Evolutionary conservation across 345 rosid species (phyloP).

Genomic region (Geranium brycei): DNA sequence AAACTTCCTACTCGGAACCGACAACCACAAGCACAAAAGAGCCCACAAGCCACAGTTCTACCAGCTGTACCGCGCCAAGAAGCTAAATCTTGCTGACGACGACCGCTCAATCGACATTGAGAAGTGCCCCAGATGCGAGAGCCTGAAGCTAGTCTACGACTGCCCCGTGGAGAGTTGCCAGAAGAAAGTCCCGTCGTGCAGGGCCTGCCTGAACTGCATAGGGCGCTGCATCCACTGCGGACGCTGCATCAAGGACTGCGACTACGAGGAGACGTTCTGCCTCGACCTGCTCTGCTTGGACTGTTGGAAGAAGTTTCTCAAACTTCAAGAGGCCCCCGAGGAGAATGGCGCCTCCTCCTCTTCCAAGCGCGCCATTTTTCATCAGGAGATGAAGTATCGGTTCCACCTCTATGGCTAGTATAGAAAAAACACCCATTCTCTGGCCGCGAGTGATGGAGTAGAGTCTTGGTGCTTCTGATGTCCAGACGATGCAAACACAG

Average conservation of each 20-base stretch:
- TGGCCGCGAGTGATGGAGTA: not conserved
- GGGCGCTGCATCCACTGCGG: conserved; percentile 15
- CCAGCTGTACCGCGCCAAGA: not conserved
- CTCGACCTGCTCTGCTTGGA: conserved; percentile 11
- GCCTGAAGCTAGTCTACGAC: conserved; percentile 12
- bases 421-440: not conserved
- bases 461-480: not conserved
- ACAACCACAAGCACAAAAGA: conserved; percentile 1
- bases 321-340: not conserved
- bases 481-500: not conserved
- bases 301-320: conserved; percentile 6
- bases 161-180: conserved; percentile 16
- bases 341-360: not conserved
- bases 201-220: conserved; percentile 15
- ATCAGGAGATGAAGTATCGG: not conserved
- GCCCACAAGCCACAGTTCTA: conserved; percentile 7
- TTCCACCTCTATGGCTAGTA: not conserved
- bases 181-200: conserved; percentile 8
- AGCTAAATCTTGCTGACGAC: conserved; percentile 7
- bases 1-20: conserved; percentile 10
- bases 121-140: conserved; percentile 14
- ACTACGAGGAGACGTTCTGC: conserved; percentile 16
- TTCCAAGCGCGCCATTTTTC: not conserved
- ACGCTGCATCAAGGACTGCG: conserved; percentile 9
- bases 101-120: conserved; percentile 16